Base-by-base conservation (phyloP, 1,139 yeast species). In the Lodderomyces oxycetoniae region DNA sequence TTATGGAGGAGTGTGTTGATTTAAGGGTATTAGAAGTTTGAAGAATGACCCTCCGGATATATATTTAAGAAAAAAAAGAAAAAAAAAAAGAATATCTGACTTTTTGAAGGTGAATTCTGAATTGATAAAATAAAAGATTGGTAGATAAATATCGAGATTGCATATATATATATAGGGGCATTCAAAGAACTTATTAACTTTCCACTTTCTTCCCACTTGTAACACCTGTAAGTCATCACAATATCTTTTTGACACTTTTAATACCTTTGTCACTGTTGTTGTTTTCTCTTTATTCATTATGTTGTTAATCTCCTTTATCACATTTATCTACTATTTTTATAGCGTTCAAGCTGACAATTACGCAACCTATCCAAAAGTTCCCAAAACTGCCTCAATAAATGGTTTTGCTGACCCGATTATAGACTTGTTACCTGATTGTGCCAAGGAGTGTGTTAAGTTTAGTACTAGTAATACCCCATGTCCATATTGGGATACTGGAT, bases 401-500 rank as follows among this genome's bases (percentile, higher is more conserved):
- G 77, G 77, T 3, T 70, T 71, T 42, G 77, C 77, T 26, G 77
- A 71, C 47, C 71, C 70, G 22, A 63, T 71, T 35, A 57, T 62
- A 47, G 55, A 44, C 34, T 39, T 43, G 9, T 53, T 70, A 26
- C 76, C 77, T 13, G 41, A 48, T 2, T 71, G 77, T 52, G 77
- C 76, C 31, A 48, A 59, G 43, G 47, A 46, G 2, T 70, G 76
- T 56, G 70, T 63, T n/a, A 52, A 49, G 22, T 49, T 50, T 34
- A 52, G 55, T 32, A 58, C 66, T 20, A 54, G 55, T 4, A 50
- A 50, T 30, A 64, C 71, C 4, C 71, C 71, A 22, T 70, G 76
- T 47, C 76, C 76, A 31, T 68, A 69, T 57, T 70, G 76, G 76
- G 76, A 70, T 44, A 65, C 76, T 20, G 76, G 76, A 4, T 70